These are phyloP conservation scores for Tylopilus sp. DNA, from an alignment of 1,284 basidiomycete species.

Conservation along the genomic window DNA sequence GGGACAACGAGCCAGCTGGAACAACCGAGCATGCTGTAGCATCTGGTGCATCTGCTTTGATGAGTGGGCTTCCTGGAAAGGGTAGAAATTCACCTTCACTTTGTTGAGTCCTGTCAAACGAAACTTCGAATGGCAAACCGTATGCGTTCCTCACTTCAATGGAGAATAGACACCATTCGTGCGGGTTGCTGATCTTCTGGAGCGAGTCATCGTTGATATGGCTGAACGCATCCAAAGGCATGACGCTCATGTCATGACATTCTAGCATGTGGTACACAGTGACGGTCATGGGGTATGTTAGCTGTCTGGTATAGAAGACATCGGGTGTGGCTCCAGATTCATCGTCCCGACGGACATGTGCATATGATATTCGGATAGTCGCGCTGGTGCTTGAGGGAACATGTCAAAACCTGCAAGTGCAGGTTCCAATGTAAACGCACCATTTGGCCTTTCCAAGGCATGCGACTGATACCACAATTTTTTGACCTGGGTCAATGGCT, in stretches of 20 bases:
- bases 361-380: conserved; percentile 81
- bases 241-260: conserved; percentile 75
- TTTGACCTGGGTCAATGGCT: conserved; percentile 68
- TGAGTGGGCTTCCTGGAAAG: conserved; percentile 3
- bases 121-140: conserved; percentile 84
- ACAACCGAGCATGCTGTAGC: conserved; percentile 58
- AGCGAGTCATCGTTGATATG: conserved; percentile 20
- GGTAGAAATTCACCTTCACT: conserved; percentile 37
- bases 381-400: conserved; percentile 60
- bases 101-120: conserved; percentile 63
- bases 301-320: conserved; percentile 77
- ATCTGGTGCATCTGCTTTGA: conserved; percentile 37
- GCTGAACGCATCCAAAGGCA: conserved; percentile 52
- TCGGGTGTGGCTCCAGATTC: conserved; percentile 36
- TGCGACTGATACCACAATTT: conserved; percentile 61
- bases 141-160: conserved; percentile 88
- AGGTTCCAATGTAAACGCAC: conserved; percentile 45
- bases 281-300: conserved; percentile 81
- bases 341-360: conserved; percentile 52
- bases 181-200: conserved; percentile 47
- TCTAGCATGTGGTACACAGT: conserved; percentile 94
- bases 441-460: conserved; percentile 91
- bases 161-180: conserved; percentile 79
- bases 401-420: conserved; percentile 2
- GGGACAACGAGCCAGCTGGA: conserved; percentile 79